Conservation (phyloP, 495 filamentous ascomycete genomes). For the Hypoxylon fuscum region DNA sequence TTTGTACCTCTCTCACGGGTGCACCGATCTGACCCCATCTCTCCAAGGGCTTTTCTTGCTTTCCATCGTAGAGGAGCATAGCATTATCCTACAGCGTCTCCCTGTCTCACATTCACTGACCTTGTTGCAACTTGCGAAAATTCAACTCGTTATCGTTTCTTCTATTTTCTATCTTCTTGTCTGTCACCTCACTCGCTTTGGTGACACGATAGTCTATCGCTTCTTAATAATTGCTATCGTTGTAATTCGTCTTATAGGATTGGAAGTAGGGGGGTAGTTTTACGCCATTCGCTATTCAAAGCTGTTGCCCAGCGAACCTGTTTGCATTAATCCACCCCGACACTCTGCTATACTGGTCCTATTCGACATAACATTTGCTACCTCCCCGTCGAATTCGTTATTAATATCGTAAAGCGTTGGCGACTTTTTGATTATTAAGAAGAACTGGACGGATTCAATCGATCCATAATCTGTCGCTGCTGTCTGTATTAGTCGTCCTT, state of each 20-base stretch:
- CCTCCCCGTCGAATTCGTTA: slow-evolving; percentile 11
- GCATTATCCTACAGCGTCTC: slow-evolving; percentile 29
- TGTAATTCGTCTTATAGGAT: slow-evolving; percentile 35
- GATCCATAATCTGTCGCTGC: slow-evolving; percentile 1
- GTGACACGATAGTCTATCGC: slow-evolving; percentile 54
- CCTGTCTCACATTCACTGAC: slow-evolving; percentile 16
- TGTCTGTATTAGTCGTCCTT: slow-evolving; percentile 1
- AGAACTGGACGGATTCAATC: slow-evolving; percentile 12
- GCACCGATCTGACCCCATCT: slow-evolving; percentile 26
- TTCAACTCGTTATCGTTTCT: slow-evolving; percentile 37
- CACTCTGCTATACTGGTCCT: slow-evolving; percentile 6
- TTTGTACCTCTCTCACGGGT: slow-evolving; percentile 13
- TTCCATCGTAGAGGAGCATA: slow-evolving; percentile 20
- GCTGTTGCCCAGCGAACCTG: slow-evolving; percentile 27
- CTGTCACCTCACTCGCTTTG: slow-evolving; percentile 60
- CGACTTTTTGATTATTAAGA: not conserved
- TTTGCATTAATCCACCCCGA: slow-evolving; percentile 1
- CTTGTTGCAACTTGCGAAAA: slow-evolving; percentile 16
- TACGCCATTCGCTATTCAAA: slow-evolving; percentile 23
- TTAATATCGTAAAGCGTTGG: slow-evolving; percentile 9
- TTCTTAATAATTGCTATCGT: slow-evolving; percentile 44
- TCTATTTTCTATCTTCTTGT: slow-evolving; percentile 45
- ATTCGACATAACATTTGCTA: slow-evolving; percentile 35
- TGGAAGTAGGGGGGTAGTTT: slow-evolving; percentile 18
- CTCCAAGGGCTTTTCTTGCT: slow-evolving; percentile 17